Base-by-base conservation (phyloP, 192 early-diverging fungal genomes). In the Haplosporangium gracile region DNA sequence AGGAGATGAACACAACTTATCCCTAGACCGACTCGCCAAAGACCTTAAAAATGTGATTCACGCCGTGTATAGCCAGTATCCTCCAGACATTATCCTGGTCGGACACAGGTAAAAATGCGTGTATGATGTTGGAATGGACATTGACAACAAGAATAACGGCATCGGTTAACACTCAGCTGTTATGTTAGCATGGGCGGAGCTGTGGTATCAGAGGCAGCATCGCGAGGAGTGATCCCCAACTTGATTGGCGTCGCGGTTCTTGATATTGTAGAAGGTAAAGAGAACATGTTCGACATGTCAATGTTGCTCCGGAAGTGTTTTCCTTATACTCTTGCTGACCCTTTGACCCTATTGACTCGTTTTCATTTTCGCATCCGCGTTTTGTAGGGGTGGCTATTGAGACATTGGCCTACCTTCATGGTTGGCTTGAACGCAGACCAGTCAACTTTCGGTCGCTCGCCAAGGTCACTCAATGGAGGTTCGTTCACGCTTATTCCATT, bases 201-300 rank as follows among this genome's bases (percentile, higher is more conserved):
- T 1, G 94, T 97, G 24, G 92, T 94, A 18, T 90, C 93, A 10
- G 91, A 96, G 76, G 93, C 88, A 8, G 94, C 93, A 0, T 89
- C 89, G 32, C 89, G 90, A 38, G 78, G 81, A 55, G 72, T 85
- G 79, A 75, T 95, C 11, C 57, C 80, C 24, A 89, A 90, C 36
- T 72, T 96, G 1, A 70, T 90, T 15, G 95, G 96, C 2, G 85
- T 97, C 15, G 91, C 92, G 6, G 92, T 96, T 0, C 77, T 97
- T 22, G 96, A 97, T 83, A 94, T 97, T 45, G 95, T 96, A 43
- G 96, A 97, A 86, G 96, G 96, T 88, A 78, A 13, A 45, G n/a
- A 22, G 15, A 9, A 38, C 45, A 57, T 32, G 7, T 72, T 72
- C n/a, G 11, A 49, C n/a, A 29, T 18, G 5, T 57, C 42, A 9